phyloP scores from a whole-genome alignment of 345 rosid genomes.

The Populus ilicifolia region DNA sequence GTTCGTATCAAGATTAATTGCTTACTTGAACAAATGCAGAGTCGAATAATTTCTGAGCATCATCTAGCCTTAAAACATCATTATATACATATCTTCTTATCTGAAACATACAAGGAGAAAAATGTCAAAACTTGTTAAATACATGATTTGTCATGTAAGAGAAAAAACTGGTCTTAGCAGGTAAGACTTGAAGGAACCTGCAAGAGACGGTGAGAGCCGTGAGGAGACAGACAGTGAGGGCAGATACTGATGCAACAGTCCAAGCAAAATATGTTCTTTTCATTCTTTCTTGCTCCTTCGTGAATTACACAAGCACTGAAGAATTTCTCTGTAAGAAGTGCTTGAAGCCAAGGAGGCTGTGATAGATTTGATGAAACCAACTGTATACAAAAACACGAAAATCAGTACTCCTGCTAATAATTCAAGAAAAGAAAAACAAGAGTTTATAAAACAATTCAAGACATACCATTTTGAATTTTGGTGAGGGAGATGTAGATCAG shows the following conservation, averaged over 20 bases:
- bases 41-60: slow-evolving; percentile 65
- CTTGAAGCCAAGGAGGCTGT: slow-evolving; percentile 52
- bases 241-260: slow-evolving; percentile 77
- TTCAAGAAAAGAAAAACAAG: background rate
- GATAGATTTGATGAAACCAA: slow-evolving; percentile 23
- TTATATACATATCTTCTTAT: slow-evolving; percentile 83
- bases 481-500: background rate
- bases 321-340: slow-evolving; percentile 66
- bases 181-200: slow-evolving; percentile 44
- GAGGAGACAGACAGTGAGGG: slow-evolving; percentile 73
- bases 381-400: slow-evolving; percentile 12
- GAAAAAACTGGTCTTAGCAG: background rate
- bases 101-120: slow-evolving; percentile 31
- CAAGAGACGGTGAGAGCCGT: slow-evolving; percentile 65
- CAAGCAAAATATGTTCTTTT: slow-evolving; percentile 71
- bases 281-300: slow-evolving; percentile 64
- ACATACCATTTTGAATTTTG: slow-evolving; percentile 4
- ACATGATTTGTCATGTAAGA: background rate
- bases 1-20: background rate
- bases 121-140: background rate
- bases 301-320: slow-evolving; percentile 73
- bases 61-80: slow-evolving; percentile 69
- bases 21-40: slow-evolving; percentile 77
- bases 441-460: background rate
- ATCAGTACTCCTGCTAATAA: background rate